These are phyloP conservation scores for Gaertneriomyces semiglobifer DNA, from an alignment of 192 early-diverging fungal species.

Conservation along the genomic window DNA sequence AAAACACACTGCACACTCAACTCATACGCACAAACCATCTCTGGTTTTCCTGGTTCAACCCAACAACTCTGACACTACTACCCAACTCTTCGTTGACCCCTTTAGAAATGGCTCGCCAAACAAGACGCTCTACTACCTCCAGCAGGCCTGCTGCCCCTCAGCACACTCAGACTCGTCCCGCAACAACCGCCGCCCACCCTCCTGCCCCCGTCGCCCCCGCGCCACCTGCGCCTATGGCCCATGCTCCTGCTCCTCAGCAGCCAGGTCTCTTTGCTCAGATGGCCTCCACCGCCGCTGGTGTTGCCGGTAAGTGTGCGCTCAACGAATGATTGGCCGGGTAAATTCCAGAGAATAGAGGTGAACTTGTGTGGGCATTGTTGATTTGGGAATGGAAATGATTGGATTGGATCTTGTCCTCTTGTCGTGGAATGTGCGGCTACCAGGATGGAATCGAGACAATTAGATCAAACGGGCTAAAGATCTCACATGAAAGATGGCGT, in stretches of 20 bases:
- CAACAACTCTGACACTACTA: no score
- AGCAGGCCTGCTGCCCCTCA: slow-evolving; percentile 50
- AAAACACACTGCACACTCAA: no score
- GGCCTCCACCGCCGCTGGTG: slow-evolving; percentile 92
- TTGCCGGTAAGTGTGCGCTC: slow-evolving; percentile 60
- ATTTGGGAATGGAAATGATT: no score
- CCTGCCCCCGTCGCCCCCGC: slow-evolving; percentile 22
- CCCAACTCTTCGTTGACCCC: slow-evolving; percentile 23
- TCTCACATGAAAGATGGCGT: no score
- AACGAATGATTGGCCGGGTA: neutral
- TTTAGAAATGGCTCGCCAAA: slow-evolving; percentile 59
- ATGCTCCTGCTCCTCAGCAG: slow-evolving; percentile 59
- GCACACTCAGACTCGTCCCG: slow-evolving; percentile 37
- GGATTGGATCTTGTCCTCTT: no score
- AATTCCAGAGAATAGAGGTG: no score
- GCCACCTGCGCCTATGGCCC: slow-evolving; percentile 19
- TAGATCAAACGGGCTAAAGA: no score
- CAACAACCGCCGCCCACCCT: slow-evolving; percentile 50
- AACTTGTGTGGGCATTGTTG: no score
- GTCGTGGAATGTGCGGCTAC: no score
- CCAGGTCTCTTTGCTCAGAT: slow-evolving; percentile 79
- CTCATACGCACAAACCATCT: no score
- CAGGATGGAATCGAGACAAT: no score
- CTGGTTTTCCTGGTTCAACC: no score
- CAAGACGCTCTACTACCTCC: slow-evolving; percentile 48